Evolutionary conservation across 2,329 filamentous ascomycete genomes (phyloP), one percentile per base, ranked within the genome.

Genomic region (Macrophomina pseudophaseolina): DNA sequence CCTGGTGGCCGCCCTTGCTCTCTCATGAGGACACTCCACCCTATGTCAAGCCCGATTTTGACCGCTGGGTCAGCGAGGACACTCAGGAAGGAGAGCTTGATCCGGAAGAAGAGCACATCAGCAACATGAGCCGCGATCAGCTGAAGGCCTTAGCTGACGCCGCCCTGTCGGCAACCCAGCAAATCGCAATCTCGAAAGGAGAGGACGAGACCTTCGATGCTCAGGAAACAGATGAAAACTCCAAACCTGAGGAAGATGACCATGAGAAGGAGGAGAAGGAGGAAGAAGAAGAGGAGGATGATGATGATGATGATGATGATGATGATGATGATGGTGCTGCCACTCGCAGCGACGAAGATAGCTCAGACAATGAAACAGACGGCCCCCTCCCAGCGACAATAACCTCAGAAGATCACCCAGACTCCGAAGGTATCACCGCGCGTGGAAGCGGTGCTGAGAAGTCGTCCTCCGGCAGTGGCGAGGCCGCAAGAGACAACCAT

Each of bases 21-120:
- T 48, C 58, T 3, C 12, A 49, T 44, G 30, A 16, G 1, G 16
- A 48, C 11, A 30, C 18, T 14, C 58, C 58, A 7, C 12, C 42
- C n/a, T 62, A 49, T 12, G 28, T 62, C n/a, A 62, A 38, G 58
- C 44, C 35, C 30, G 58, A 62, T 44, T 62, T 62, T 18, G 58
- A 40, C n/a, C 58, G 58, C 44, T 62, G 58, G 58, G 44, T 62
- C 30, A 49, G 38, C 44, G 9, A 62, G 11, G 30, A 62, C 14
- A 30, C 16, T 8, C 58, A 62, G 32, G 58, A 62, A 12, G 58
- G 58, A 23, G 58, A 62, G 9, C 58, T 44, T 8, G 58, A 62
- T 14, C 30, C 42, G 16, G 18, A 38, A 6, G 58, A 62, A n/a
- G 58, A 62, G n/a, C 28, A 7, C 5, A 9, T 62, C 18, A 44